Evolutionary conservation across 352 stramenopile genomes (phyloP), one percentile per base, ranked within the genome.

Genomic region (Phytophthora palmivora): DNA sequence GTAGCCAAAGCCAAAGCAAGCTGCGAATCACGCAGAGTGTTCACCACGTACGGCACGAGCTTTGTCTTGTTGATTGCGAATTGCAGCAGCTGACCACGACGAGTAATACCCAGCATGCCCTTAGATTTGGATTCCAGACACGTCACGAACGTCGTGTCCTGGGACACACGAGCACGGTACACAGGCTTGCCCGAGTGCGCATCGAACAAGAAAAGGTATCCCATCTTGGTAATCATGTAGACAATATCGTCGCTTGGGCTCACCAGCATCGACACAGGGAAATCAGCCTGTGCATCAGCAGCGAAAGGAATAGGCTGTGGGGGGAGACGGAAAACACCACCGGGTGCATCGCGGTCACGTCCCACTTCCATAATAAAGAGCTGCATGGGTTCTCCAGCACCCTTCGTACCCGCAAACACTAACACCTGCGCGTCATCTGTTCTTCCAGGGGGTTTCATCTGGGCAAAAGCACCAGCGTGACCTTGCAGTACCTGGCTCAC

Each of bases 221-320:
- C 98, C 93, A 99, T 99, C 89, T 99, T 99, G 30, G 97, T 99
- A 63, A 99, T 97, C 79, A 99, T 95, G 76, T 98, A 99, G 38
- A 99, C 91, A 49, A 99, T 77, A 56, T 98, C 95, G 57, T 98
- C 91, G 32, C 78, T 72, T 12, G 90, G 83, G 30, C 80, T 96
- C 51, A 98, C 84, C 41, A 97, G 76, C 80, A 99, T 97, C 63
- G 91, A 98, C 37, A 99, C 97, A 4, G 98, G 97, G 82, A 99
- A 99, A 79, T 99, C 98, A 45, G 92, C 90, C 21, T 88, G 86
- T 4, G 97, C 97, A 75, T 99, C 98, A 0, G 96, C 84, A 24
- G 98, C 95, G 60, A 99, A 96, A 28, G 97, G 97, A 69, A 99
- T 99, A 6, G 78, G 63, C 62, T 95, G 87, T 3, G 96, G 97